Base-by-base conservation (phyloP, 768 basidiomycete species). In the Artomyces pyxidatus region DNA sequence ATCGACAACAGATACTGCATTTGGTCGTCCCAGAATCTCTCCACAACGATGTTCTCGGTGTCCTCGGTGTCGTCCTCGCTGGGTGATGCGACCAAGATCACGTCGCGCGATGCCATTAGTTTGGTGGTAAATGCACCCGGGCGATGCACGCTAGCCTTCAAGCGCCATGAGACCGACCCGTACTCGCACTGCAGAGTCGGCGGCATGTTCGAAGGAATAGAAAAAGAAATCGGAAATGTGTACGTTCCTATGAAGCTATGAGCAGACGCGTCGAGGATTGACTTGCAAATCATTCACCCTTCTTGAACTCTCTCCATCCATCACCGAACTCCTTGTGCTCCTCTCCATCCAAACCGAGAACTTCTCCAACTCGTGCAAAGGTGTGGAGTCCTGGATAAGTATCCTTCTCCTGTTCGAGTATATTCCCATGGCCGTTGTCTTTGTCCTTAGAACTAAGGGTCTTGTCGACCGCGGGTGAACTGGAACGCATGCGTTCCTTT, bases 181-280 rank as follows among this genome's bases (percentile, higher is more conserved):
- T 78, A 85, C 32, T 83, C 78, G 52, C 83, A 83, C 37, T 73
- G 71, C 53, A 94, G 70, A 0, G 83, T 81, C 2, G 95, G 89
- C 3, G 93, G 91, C 3, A 85, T 74, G 50, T 78, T 75, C 5
- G 80, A 72, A 0, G 95, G 90, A 48, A 99, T 82, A 16, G 82
- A 73, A 63, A 97, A 93, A 12, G 88, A 88, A 59, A 99, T 87
- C 3, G 95, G 95, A 65, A 91, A 98, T 16, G 85, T 90, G 63
- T 98, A 97, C 5, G 81, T 86, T 17, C 93, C 93, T 88, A 57
- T 27, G 22, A 11, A 11, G 37, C 9, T 44, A 32, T 28, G 37
- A 32, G 22, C 19, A 40, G 25, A 28, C 23, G 22, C 11, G n/a
- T n/a, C 19, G 9, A 39, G 5, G 26, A 37, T n/a, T 9, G 21